Conservation (phyloP, 2,329 filamentous ascomycete genomes). For the Xylariaceae sp. region DNA sequence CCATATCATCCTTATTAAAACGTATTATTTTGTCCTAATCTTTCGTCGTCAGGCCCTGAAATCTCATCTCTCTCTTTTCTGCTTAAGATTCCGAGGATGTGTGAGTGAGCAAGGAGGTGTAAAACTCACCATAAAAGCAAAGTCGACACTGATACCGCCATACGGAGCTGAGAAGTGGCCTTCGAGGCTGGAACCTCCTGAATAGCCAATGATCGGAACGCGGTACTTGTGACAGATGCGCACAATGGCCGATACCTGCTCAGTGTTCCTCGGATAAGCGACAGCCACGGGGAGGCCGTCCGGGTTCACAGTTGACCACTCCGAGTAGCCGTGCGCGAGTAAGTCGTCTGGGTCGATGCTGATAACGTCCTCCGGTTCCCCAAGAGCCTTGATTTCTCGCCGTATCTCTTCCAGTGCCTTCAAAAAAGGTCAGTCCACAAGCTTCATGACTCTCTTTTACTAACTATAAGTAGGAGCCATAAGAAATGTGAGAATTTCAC, state of each 20-base stretch:
- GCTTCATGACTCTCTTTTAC: background rate
- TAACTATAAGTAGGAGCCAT: background rate
- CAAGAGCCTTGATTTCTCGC: constrained; percentile 31
- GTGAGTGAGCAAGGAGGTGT: background rate
- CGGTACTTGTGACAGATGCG: constrained; percentile 71
- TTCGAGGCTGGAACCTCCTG: constrained; percentile 79
- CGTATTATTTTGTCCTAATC: constrained; percentile 68
- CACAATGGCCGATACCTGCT: constrained; percentile 54
- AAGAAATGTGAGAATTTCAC: background rate
- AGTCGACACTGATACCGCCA: constrained; percentile 86
- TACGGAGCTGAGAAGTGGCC: constrained; percentile 85
- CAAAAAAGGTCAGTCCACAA: constrained; percentile 2
- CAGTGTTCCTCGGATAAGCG: constrained; percentile 56
- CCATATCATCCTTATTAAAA: constrained; percentile 83
- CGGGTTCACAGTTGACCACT: constrained; percentile 59
- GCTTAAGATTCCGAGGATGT: no score
- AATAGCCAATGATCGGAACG: constrained; percentile 82
- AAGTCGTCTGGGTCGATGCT: constrained; percentile 59
- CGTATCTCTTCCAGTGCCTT: constrained; percentile 54
- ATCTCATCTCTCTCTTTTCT: no score
- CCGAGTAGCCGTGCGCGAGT: constrained; percentile 58
- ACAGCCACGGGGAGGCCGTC: constrained; percentile 58
- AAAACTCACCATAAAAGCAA: constrained; percentile 61
- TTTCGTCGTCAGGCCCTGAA: no score
- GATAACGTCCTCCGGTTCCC: constrained; percentile 47